A percentile compares a stretch with the other conserved stretches of the same genome.
Conservation (phyloP, 345 rosid species). For the Camelina sativa region DNA sequence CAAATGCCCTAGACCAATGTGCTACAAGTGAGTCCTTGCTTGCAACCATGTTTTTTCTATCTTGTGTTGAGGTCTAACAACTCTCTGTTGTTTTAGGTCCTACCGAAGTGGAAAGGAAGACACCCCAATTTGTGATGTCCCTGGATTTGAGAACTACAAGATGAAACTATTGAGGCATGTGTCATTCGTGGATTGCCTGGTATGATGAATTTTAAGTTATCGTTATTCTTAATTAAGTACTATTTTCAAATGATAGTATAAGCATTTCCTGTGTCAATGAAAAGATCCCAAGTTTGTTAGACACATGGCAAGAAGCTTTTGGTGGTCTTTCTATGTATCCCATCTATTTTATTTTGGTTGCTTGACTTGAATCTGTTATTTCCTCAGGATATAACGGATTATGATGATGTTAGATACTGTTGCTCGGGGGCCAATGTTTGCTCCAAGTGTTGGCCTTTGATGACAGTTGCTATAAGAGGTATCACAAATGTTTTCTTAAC, state of each 20-base stretch:
- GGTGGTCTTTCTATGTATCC: no score
- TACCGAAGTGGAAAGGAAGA: constrained; percentile 99
- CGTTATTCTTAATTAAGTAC: not conserved
- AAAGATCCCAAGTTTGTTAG: no score
- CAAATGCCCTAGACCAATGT: constrained; percentile 84
- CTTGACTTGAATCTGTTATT: constrained; percentile 26
- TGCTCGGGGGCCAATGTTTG: constrained; percentile 96
- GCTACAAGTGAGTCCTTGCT: constrained; percentile 62
- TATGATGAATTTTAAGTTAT: constrained; percentile 41
- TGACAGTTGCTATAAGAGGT: constrained; percentile 90
- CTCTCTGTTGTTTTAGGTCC: constrained; percentile 55
- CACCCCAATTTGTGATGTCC: constrained; percentile 80
- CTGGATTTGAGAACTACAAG: constrained; percentile 77
- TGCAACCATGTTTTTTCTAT: not conserved
- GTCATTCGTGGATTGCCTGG: constrained; percentile 98
- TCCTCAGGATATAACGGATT: constrained; percentile 83
- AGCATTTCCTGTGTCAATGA: constrained; percentile 1
- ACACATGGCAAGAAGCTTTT: no score
- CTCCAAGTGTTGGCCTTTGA: constrained; percentile 90
- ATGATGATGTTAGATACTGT: constrained; percentile 90
- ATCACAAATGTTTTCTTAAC: constrained; percentile 15
- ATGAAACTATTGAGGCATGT: constrained; percentile 96
- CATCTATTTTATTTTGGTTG: not conserved
- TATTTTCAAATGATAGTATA: not conserved
- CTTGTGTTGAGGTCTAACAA: not conserved